Evolutionary conservation across 805 yeast genomes (phyloP).

Genomic region (Ogataea dorogensis): DNA sequence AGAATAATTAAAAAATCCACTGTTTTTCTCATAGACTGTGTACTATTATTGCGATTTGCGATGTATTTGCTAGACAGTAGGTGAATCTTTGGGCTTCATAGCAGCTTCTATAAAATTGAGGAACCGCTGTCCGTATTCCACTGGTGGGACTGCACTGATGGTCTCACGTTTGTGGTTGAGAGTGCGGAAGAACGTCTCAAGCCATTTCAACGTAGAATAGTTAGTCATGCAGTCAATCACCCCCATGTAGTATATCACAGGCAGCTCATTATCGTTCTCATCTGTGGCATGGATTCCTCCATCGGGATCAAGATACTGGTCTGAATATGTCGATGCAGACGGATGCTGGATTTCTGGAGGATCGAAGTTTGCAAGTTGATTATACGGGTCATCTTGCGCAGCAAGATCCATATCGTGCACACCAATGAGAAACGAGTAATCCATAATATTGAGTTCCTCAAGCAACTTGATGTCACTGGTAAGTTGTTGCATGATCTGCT

Average conservation of each 20-base stretch:
- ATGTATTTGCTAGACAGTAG: constrained; percentile 10
- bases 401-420: constrained; percentile 73
- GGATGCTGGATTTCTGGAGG: constrained; percentile 24
- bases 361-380: constrained; percentile 23
- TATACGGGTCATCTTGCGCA: constrained; percentile 33
- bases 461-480: constrained; percentile 72
- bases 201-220: constrained; percentile 66
- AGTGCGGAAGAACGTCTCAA: constrained; percentile 86
- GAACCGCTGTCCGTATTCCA: constrained; percentile 87
- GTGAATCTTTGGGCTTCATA: constrained; percentile 8
- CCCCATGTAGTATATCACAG: constrained; percentile 83
- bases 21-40: constrained; percentile 10
- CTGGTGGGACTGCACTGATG: constrained; percentile 87
- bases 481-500: constrained; percentile 64
- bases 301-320: constrained; percentile 38
- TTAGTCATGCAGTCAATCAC: constrained; percentile 91
- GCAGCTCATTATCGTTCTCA: constrained; percentile 55
- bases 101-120: constrained; percentile 55
- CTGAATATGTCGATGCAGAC: constrained; percentile 16
- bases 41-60: constrained; percentile 10
- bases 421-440: constrained; percentile 87
- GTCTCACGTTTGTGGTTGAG: constrained; percentile 64
- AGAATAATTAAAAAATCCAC: constrained; percentile 7
- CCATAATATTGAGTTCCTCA: constrained; percentile 84
- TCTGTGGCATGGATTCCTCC: constrained; percentile 83